A percentile compares a stretch with the other conserved stretches of the same genome.
Conservation (phyloP, 2,329 filamentous ascomycete genomes). For the Alternaria gaisen region DNA sequence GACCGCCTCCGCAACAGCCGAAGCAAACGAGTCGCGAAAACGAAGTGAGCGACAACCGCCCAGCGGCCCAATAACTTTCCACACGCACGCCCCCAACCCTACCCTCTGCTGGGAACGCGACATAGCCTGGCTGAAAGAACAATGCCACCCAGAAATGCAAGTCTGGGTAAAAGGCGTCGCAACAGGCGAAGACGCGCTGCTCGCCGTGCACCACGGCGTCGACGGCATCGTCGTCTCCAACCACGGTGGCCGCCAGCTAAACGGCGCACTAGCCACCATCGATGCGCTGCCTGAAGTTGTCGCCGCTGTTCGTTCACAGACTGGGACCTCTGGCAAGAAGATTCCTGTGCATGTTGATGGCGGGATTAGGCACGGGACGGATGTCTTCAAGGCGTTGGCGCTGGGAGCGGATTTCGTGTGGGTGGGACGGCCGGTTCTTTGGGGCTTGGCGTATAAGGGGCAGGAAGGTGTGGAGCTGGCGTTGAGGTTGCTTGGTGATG, state of each 20-base stretch:
- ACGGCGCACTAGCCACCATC: conserved; percentile 54
- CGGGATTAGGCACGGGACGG: conserved; percentile 84
- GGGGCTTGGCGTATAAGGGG: conserved; percentile 65
- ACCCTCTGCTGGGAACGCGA: conserved; percentile 37
- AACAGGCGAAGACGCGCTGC: conserved; percentile 52
- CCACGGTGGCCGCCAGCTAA: conserved; percentile 62
- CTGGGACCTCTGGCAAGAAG: conserved; percentile 10
- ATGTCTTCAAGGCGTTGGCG: conserved; percentile 93
- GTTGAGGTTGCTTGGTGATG: conserved; percentile 28
- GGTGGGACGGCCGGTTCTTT: conserved; percentile 63
- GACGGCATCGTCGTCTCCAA: conserved; percentile 61
- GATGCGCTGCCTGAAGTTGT: conserved; percentile 64
- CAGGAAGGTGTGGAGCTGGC: conserved; percentile 34
- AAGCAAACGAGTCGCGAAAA: conserved; percentile 8
- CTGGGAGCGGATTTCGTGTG: conserved; percentile 91
- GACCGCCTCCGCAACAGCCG: neutral
- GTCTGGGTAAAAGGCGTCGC: conserved; percentile 57
- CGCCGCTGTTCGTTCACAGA: conserved; percentile 55
- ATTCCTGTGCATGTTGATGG: conserved; percentile 87
- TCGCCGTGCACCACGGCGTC: conserved; percentile 54
- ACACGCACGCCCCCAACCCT: conserved; percentile 33
- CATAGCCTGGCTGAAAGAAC: conserved; percentile 31
- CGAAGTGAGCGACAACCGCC: conserved; percentile 19
- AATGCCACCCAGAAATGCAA: conserved; percentile 34
- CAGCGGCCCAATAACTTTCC: conserved; percentile 25